Base-by-base conservation (phyloP, 2,329 filamentous ascomycete species). In the Beauveria rudraprayagi region DNA sequence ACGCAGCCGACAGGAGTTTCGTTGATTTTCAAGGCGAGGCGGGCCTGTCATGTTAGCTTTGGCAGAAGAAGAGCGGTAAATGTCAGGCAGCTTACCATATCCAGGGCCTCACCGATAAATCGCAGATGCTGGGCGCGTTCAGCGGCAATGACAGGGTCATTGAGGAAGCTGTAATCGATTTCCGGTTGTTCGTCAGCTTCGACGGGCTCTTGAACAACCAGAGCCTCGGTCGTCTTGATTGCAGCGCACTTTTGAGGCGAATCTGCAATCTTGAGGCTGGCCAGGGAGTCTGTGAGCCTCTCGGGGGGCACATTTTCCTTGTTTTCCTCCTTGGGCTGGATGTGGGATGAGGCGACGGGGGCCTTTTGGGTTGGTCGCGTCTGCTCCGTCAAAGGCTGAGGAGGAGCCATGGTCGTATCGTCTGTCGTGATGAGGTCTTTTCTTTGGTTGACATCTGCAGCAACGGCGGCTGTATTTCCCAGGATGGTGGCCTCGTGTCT, bases 1-100 rank as follows among this genome's bases (percentile, higher is more conserved):
- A 99, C 92, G 74, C 94, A 99, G 54, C 94, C 95, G 22, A 99
- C 94, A 1, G 94, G 94, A 1, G 95, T 97, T 77, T 99, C 94
- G 67, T 96, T 92, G 64, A 85, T 90, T 67, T 79, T 78, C 54
- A 99, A 84, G 24, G 95, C 94, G 66, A 91, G 83, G 69, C 93
- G 88, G 62, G 92, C 94, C 91, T 96, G 61, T 7, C 17, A 17
- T 28, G 65, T 71, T 67, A 72, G 69, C 52, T 44, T 37, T 7
- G 24, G 14, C 24, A 16, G 5, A 46, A 10, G 10, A n/a, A 16
- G 11, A 48, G 24, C 10, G 24, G 11, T 6, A 30, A n/a, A 5
- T 1, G 48, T 16, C n/a, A 9, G 11, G 30, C 47, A 5, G 22
- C 78, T 68, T 77, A 93, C 90, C 91, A 96, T 95, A 66, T 86